Evolutionary conservation across 2,329 filamentous ascomycete genomes (phyloP), one percentile per base, ranked within the genome.

Genomic region (Calonectria ilicicola): DNA sequence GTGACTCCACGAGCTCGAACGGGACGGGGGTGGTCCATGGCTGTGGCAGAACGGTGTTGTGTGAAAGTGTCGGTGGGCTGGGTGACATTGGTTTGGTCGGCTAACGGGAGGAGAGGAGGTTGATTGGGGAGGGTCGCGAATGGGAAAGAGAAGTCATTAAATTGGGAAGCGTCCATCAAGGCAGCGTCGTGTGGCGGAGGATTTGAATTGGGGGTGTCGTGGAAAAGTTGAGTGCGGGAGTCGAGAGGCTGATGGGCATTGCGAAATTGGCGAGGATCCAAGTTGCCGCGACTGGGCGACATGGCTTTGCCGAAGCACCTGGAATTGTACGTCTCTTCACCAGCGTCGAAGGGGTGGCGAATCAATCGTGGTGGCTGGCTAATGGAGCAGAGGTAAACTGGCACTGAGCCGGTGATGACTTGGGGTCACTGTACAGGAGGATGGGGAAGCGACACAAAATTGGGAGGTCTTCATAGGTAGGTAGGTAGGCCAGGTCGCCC

Each of bases 131-230:
- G 79, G 56, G 75, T 86, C 83, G 78, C 77, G 77, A 88, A 91
- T 3, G 87, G 79, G 76, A 90, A 91, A 26, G 86, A 82, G 77
- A 90, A 91, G 74, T 89, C 87, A 73, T 84, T 83, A 77, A 91
- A 91, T 63, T 88, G 86, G 19, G 86, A 81, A 40, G 84, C 77
- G 74, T 89, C 86, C 77, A 89, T 86, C 77, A 87, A 78, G 75
- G 76, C 69, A 69, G 76, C 68, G 73, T 78, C 69, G 40, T 75
- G 69, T 38, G 76, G 72, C 32, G 64, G 71, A 63, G 76, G 74
- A 42, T 77, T 75, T 67, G 79, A 73, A 66, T 73, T 74, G 70
- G 74, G 68, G 47, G 74, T 69, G 70, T 78, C 74, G 66, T 73
- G 76, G 70, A 79, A 81, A 23, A 80, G 67, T 66, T 80, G 80